A percentile compares a stretch with the other conserved stretches of the same genome.
These are phyloP conservation scores for Epichloe typhina DNA, from an alignment of 2,329 filamentous ascomycete genomes.

Conservation along the genomic window DNA sequence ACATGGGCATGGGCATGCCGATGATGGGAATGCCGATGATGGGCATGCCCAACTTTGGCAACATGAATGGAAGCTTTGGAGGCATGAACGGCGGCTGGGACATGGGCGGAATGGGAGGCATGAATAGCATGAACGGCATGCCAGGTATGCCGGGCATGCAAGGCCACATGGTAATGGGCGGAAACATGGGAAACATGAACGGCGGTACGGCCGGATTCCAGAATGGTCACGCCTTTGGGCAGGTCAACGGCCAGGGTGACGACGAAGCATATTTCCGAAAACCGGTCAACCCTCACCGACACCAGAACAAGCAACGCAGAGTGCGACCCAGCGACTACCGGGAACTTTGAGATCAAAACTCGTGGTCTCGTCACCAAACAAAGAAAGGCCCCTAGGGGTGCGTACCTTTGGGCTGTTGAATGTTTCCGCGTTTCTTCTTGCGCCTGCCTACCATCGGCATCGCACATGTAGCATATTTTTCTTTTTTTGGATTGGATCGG, in stretches of 20 bases:
- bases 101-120: slow-evolving; percentile 4
- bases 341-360: slow-evolving; percentile 44
- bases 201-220: slow-evolving; percentile 20
- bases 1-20: slow-evolving; percentile 14
- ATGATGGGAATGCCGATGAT: slow-evolving; percentile 18
- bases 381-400: background rate
- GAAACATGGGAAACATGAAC: slow-evolving; percentile 14
- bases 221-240: slow-evolving; percentile 27
- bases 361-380: background rate
- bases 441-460: background rate
- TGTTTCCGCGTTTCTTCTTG: too few relatives aligned
- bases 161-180: slow-evolving; percentile 9
- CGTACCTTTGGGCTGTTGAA: too few relatives aligned
- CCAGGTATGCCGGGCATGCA: slow-evolving; percentile 12
- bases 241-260: slow-evolving; percentile 45
- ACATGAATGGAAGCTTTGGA: slow-evolving; percentile 7
- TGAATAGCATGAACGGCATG: slow-evolving; percentile 21
- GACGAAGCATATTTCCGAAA: slow-evolving; percentile 92
- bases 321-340: slow-evolving; percentile 83
- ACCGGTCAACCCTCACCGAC: slow-evolving; percentile 86
- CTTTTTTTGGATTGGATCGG: background rate
- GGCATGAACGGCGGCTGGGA: slow-evolving; percentile 10
- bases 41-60: slow-evolving; percentile 12
- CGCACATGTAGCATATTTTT: background rate
- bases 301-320: slow-evolving; percentile 67